Percentiles rank a stretch among this genome's conserved stretches.
Evolutionary conservation across 2,329 filamentous ascomycete species (phyloP).

Genomic region (Xylaria sp.): DNA sequence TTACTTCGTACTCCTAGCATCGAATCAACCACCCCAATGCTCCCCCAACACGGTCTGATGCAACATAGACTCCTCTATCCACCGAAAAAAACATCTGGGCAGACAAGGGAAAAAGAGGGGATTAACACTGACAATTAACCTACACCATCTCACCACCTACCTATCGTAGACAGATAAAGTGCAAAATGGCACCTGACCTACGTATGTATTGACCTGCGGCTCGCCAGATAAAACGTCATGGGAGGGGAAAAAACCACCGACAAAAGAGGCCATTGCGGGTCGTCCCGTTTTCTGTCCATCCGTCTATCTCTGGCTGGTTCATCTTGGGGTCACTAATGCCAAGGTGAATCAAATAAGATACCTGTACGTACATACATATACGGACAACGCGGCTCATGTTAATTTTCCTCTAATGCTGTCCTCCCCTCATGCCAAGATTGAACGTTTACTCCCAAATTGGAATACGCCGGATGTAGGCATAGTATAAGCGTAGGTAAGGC

Average conservation of each 20-base stretch:
- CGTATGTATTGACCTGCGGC: slow-evolving; percentile 1
- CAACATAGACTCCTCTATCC: slow-evolving; percentile 14
- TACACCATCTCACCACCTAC: background rate
- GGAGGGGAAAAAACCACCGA: slow-evolving; percentile 3
- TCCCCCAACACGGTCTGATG: slow-evolving; percentile 7
- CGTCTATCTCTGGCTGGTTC: background rate
- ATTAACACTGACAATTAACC: background rate
- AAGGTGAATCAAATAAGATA: slow-evolving; percentile 15
- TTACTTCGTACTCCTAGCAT: background rate
- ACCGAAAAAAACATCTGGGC: background rate
- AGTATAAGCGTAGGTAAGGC: background rate
- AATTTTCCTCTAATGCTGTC: background rate
- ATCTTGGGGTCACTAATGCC: slow-evolving; percentile 4
- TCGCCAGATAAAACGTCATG: slow-evolving; percentile 9
- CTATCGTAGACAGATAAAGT: background rate
- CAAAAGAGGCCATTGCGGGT: slow-evolving; percentile 9
- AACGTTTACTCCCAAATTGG: background rate
- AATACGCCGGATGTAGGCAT: slow-evolving; percentile 1
- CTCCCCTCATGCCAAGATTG: slow-evolving; percentile 26
- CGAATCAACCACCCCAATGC: background rate
- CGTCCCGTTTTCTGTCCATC: slow-evolving; percentile 27
- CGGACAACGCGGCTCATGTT: slow-evolving; percentile 5
- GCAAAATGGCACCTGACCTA: background rate
- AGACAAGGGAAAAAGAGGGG: background rate
- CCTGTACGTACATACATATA: background rate